Conservation (phyloP, 352 stramenopile genomes). For the Pythium aquatile region DNA sequence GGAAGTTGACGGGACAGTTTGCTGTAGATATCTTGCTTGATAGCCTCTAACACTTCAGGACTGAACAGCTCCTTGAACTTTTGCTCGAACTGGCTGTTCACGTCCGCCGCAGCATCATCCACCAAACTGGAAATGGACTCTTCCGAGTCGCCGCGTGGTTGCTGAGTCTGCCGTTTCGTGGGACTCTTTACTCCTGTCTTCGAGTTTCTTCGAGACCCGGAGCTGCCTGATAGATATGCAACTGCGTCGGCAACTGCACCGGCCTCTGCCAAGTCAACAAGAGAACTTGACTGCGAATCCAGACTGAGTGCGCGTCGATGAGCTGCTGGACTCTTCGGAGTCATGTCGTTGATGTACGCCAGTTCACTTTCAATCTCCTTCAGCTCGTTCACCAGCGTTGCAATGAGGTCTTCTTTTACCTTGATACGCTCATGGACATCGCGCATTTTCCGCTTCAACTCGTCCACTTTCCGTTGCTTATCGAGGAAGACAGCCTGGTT, state of each 20-base stretch:
- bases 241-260: not conserved
- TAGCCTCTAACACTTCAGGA: constrained; percentile 44
- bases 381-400: constrained; percentile 51
- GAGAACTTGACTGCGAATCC: constrained; percentile 12
- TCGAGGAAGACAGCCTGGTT: constrained; percentile 31
- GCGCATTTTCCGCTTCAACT: constrained; percentile 40
- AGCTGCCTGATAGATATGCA: not conserved
- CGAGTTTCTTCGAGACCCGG: not conserved
- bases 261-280: not conserved
- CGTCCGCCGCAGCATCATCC: constrained; percentile 17
- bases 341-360: constrained; percentile 42
- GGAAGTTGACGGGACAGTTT: constrained; percentile 46
- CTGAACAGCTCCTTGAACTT: constrained; percentile 57
- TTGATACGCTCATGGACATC: constrained; percentile 50
- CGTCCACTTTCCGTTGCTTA: constrained; percentile 39
- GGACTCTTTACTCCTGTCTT: not conserved
- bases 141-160: not conserved
- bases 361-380: constrained; percentile 63
- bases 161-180: not conserved
- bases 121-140: constrained; percentile 21
- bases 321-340: constrained; percentile 1
- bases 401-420: constrained; percentile 49
- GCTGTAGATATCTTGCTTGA: constrained; percentile 64
- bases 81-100: constrained; percentile 29
- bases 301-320: constrained; percentile 20